These are phyloP conservation scores for Nannizzia gypsea DNA, from an alignment of 2,329 filamentous ascomycete species.

Conservation along the genomic window DNA sequence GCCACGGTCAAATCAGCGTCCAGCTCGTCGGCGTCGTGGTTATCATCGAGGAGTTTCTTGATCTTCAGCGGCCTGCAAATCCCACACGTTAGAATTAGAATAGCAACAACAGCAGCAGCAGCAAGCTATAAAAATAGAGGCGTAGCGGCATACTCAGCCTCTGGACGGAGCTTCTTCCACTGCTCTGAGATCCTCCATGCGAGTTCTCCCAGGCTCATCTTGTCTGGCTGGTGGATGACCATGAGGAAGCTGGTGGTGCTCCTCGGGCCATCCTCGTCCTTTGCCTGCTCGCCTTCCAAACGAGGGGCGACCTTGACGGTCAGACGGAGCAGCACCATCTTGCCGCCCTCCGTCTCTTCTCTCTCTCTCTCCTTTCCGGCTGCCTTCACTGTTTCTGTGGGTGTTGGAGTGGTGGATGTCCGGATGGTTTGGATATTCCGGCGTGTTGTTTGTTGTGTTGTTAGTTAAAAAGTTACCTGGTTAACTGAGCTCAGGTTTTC, in stretches of 20 bases:
- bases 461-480: too few species aligned
- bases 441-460: too few species aligned
- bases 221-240: constrained; percentile 23
- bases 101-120: constrained; percentile 2
- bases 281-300: constrained; percentile 2
- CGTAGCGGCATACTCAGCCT: constrained; percentile 21
- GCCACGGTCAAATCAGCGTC: constrained; percentile 25
- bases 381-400: too few species aligned
- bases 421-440: too few species aligned
- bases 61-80: constrained; percentile 26
- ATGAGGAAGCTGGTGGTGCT: constrained; percentile 23
- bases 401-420: too few species aligned
- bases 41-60: constrained; percentile 28
- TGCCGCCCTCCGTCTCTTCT: neutral
- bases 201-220: constrained; percentile 22
- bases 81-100: neutral
- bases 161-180: constrained; percentile 25
- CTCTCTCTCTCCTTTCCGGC: too few species aligned
- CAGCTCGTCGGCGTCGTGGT: constrained; percentile 23
- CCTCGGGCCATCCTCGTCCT: constrained; percentile 13
- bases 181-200: constrained; percentile 23
- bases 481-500: too few species aligned
- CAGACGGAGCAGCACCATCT: constrained; percentile 29
- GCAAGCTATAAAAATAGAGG: too few species aligned
- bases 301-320: constrained; percentile 25